Conservation (phyloP, 78 protist species). For the Dictyostelium intermedium region DNA sequence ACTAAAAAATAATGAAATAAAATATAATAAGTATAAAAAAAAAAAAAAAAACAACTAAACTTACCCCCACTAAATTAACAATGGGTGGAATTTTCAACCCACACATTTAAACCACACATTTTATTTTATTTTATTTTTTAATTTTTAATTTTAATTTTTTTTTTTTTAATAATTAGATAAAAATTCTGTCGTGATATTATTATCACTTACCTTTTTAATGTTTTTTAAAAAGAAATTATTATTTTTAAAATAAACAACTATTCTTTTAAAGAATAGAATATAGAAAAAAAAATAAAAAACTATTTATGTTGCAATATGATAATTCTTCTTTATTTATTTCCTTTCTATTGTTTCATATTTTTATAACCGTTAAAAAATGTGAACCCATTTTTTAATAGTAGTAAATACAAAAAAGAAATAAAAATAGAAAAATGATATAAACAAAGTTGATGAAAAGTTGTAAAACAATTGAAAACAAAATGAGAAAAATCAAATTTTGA, state of each 20-base stretch:
- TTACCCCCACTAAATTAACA: background rate
- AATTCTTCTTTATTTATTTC: background rate
- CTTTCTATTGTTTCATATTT: background rate
- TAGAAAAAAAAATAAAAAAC: background rate
- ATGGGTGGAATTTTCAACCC: background rate
- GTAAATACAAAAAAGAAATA: background rate
- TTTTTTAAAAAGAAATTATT: background rate
- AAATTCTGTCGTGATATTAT: background rate
- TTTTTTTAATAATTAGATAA: background rate
- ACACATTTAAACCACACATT: background rate
- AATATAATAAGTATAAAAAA: background rate
- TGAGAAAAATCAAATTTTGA: background rate
- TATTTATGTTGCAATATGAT: background rate
- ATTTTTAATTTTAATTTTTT: background rate
- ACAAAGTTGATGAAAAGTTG: background rate
- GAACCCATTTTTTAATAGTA: background rate
- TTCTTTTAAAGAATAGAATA: background rate
- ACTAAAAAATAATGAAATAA: background rate
- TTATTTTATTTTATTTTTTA: background rate
- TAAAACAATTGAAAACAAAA: background rate
- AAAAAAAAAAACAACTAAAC: background rate
- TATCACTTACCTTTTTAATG: background rate
- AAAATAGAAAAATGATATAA: background rate
- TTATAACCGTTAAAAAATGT: background rate
- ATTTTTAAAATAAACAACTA: background rate